Evolutionary conservation across 169 alveolate species (phyloP), one percentile per base, ranked within the genome.

Genomic region (Eimeria brunetti): DNA sequence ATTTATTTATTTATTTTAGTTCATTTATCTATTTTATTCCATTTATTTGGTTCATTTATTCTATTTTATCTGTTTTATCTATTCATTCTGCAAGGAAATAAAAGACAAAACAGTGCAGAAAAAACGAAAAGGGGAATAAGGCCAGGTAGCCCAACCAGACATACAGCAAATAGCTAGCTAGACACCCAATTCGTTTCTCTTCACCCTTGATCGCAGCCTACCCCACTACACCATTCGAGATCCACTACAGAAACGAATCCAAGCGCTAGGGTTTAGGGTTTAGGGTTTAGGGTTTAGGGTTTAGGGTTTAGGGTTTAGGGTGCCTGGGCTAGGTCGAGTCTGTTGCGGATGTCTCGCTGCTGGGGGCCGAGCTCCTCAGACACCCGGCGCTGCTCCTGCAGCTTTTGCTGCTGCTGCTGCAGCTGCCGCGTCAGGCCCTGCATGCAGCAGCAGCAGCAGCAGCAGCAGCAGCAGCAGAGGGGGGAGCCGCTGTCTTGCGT

Each of bases 281-380:
- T 62, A 62, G 73, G 73, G 73, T 62, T 62, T 73, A 12, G 84
- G 84, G 84, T 8, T 73, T 36, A 73, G 84, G 84, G 46, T 36
- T 73, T 73, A 73, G 84, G 84, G 56, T 36, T 73, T 73, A 38
- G 46, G 84, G 84, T 38, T 38, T 64, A 73, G 84, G 53, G 53
- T 71, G 83, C 83, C 83, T 71, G 83, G 24, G 83, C 83, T 14
- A 71, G 46, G 83, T 71, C 83, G 51, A 71, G 83, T 71, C 83
- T n/a, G 51, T n/a, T 71, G 44, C 83, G 83, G 7, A 71, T 30
- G 46, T 38, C 51, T 20, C 83, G 83, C 22, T 71, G 83, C 51
- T 71, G 83, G 5, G 83, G 83, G 46, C 3, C 38, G 14, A 71
- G 51, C 83, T 71, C 83, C 46, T 71, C 83, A 18, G 83, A n/a